Evolutionary conservation across 768 basidiomycete species (phyloP), one percentile per base, ranked within the genome.

Genomic region (Dacryopinax primogenitus): DNA sequence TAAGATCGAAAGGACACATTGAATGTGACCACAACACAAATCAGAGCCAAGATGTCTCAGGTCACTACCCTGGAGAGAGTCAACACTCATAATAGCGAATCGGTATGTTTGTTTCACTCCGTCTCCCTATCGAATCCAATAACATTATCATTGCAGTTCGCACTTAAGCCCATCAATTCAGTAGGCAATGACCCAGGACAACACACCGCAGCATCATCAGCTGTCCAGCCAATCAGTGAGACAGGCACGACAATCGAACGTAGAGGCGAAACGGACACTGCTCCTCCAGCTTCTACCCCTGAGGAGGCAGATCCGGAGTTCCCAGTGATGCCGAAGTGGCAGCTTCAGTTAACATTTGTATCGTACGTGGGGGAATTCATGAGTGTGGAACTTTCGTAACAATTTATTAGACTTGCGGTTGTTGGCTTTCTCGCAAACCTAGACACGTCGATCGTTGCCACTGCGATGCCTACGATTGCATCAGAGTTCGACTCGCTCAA

Each of bases 401-500:
- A 2, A 3, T 32, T 28, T 9, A 30, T 58, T 18, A 58, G 51
- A 15, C 30, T 58, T 15, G 26, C 51, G 2, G 51, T 30, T 6
- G 51, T 58, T n/a, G 51, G 51, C 12, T 58, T 58, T 18, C 51
- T 58, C 3, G 11, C 51, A 28, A 30, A 21, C 15, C 51, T 58
- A 21, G 51, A 58, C 18, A 30, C 26, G 4, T 9, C 51, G 9
- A 58, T 58, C 7, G 51, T 58, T 9, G 9, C 51, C 4, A 58
- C 51, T 9, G 51, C 51, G 51, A 58, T 58, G 51, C 51, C 51
- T 9, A 58, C 51, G 2, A 58, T 58, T 30, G 51, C 51, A 3
- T 58, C 51, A 13, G 4, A 58, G 18, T 58, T 58, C 51, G 51
- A 58, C 51, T 58, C 51, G 26, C 51, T 58, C 51, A 28, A 21